These are phyloP conservation scores for Pythium guiyangense DNA, from an alignment of 352 stramenopile species.

Conservation along the genomic window DNA sequence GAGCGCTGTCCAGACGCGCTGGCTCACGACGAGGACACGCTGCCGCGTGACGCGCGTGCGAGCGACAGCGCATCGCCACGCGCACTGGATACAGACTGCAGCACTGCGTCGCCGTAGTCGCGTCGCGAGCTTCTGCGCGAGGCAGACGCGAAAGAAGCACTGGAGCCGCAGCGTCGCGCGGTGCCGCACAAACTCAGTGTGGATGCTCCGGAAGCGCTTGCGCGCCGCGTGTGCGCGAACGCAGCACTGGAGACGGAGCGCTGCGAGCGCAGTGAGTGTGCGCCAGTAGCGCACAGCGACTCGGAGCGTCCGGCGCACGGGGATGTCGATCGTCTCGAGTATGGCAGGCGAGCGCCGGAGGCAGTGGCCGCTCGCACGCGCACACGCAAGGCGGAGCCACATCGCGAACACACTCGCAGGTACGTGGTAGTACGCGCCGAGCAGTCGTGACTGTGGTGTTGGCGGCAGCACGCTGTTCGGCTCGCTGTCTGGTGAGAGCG, in stretches of 20 bases:
- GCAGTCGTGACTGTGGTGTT: background rate
- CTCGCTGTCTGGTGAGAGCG: too few species aligned
- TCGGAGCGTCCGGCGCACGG: conserved; percentile 24
- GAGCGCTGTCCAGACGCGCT: conserved; percentile 12
- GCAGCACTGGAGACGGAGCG: conserved; percentile 29
- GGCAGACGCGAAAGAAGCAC: conserved; percentile 38
- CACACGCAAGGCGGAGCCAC: conserved; percentile 34
- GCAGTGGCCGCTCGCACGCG: conserved; percentile 20
- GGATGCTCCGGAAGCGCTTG: conserved; percentile 17
- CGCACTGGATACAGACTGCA: conserved; percentile 36
- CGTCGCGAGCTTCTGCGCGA: conserved; percentile 20
- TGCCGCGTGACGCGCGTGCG: conserved; percentile 14
- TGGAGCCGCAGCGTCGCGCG: conserved; percentile 31
- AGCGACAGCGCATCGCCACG: conserved; percentile 35
- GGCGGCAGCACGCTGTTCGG: too few species aligned
- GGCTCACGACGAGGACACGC: conserved; percentile 17
- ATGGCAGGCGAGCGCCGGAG: conserved; percentile 35
- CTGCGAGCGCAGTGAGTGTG: conserved; percentile 13
- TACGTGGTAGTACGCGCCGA: conserved; percentile 25
- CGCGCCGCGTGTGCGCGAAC: conserved; percentile 26
- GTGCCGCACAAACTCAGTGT: conserved; percentile 12
- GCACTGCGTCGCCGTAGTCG: conserved; percentile 24
- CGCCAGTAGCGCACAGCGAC: conserved; percentile 26
- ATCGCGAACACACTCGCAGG: conserved; percentile 30
- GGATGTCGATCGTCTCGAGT: conserved; percentile 32